Base-by-base conservation (phyloP, 108 stramenopile genomes). In the Nannochloropsis gaditana region DNA sequence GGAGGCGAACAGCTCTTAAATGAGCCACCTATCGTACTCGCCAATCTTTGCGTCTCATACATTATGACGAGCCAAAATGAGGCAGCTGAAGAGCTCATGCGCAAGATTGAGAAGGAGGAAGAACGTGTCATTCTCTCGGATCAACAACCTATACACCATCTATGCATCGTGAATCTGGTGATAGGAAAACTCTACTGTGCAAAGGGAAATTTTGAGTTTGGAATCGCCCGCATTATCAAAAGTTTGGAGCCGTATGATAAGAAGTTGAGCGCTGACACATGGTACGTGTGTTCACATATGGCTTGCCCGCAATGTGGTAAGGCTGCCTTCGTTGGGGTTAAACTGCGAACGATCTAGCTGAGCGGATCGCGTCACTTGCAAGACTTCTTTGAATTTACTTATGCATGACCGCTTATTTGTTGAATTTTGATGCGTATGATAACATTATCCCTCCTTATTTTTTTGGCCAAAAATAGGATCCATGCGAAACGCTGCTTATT, bases 121-220 rank as follows among this genome's bases (percentile, higher is more conserved):
- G 85, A 92, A n/a, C 59, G 90, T 5, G 42, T 91, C 41, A 82
- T 82, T 42, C 85, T 31, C 85, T 50, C 92, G 1, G 90, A 93
- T 42, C 86, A 89, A 83, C 88, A 90, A 80, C 89, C 89, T 84
- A 90, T 93, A 82, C 80, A 81, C 11, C 95, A 96, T 83, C 90
- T 94, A 9, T 95, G 95, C 89, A 95, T 95, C 45, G 93, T 96
- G 82, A 95, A 95, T 86, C 88, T 96, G 5, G 94, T 94, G 79
- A 94, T 96, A 44, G 95, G 95, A 5, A 95, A 94, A 44, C 90
- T 96, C 79, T 96, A 96, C 87, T 96, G 95, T 84, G 93, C 93
- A 45, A 96, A 93, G 84, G 93, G 93, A 9, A 95, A 96, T 84
- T 95, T 91, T 50, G 95, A 93, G 82, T 95, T 96, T 82, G 95